Percentiles rank a stretch among this genome's conserved stretches.
Evolutionary conservation across 768 basidiomycete species (phyloP).

Genomic region (Pleurotus pulmonarius): DNA sequence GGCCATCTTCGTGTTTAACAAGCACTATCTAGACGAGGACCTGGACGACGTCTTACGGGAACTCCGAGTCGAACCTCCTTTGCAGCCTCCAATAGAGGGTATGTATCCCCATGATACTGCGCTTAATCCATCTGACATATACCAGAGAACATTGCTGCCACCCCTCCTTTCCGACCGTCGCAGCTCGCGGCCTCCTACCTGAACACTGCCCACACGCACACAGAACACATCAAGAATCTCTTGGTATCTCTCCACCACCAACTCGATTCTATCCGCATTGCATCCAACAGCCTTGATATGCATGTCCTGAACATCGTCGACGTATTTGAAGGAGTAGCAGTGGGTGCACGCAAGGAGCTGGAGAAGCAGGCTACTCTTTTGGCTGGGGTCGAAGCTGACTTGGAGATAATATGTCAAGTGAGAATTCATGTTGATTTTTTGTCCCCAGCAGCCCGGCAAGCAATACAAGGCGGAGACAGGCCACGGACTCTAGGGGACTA

Average conservation of each 20-base stretch:
- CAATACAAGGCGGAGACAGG: slow-evolving; percentile 68
- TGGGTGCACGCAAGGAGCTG: slow-evolving; percentile 58
- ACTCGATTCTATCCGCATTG: slow-evolving; percentile 67
- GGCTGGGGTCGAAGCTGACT: slow-evolving; percentile 61
- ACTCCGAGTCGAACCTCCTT: slow-evolving; percentile 53
- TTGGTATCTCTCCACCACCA: slow-evolving; percentile 58
- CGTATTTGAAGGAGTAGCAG: slow-evolving; percentile 61
- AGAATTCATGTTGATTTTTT: slow-evolving; percentile 74
- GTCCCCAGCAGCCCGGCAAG: slow-evolving; percentile 59
- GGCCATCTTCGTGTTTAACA: slow-evolving; percentile 85
- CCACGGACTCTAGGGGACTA: slow-evolving; percentile 76
- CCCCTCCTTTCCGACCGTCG: slow-evolving; percentile 69
- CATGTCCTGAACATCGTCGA: slow-evolving; percentile 70
- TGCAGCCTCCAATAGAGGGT: slow-evolving; percentile 78
- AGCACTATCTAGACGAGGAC: slow-evolving; percentile 70
- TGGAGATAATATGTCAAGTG: slow-evolving; percentile 66
- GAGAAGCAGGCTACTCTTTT: slow-evolving; percentile 64
- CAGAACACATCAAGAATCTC: slow-evolving; percentile 53
- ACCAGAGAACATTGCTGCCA: slow-evolving; percentile 57
- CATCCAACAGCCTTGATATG: slow-evolving; percentile 67
- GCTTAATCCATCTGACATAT: slow-evolving; percentile 8
- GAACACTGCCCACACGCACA: slow-evolving; percentile 59
- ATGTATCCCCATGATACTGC: slow-evolving; percentile 11
- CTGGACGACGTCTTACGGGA: slow-evolving; percentile 61
- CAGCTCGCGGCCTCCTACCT: slow-evolving; percentile 66